phyloP scores from a whole-genome alignment of 805 yeast genomes.

The Metschnikowia rubicola region DNA sequence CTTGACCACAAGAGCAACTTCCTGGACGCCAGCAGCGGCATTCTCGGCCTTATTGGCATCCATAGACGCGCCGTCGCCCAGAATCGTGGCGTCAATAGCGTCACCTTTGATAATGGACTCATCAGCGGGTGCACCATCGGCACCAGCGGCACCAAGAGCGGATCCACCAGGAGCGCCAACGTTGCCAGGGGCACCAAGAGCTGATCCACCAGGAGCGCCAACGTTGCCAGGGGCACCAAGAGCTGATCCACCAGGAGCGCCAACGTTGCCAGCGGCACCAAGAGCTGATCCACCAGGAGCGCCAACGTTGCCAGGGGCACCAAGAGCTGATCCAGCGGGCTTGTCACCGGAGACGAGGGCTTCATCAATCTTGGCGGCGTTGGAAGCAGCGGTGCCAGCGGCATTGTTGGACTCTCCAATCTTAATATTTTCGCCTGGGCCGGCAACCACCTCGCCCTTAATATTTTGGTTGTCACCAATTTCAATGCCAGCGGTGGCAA shows the following conservation, averaged over 20 bases:
- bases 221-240: neutral
- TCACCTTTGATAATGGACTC: no score
- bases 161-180: neutral
- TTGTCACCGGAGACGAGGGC: no score
- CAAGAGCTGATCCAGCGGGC: neutral
- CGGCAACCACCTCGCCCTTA: neutral
- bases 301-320: neutral
- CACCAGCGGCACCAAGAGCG: neutral
- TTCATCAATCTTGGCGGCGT: no score
- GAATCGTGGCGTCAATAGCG: no score
- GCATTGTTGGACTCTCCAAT: neutral
- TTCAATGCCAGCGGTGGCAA: neutral
- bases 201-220: neutral
- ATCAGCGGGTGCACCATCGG: no score
- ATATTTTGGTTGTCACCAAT: neutral
- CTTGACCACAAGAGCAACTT: slow-evolving; percentile 5
- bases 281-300: neutral
- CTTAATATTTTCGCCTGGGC: neutral
- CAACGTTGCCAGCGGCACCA: neutral
- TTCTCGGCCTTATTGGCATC: no score
- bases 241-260: neutral
- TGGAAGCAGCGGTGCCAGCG: no score
- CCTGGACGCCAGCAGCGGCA: neutral
- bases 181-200: neutral
- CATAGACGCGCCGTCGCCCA: neutral